Evolutionary conservation across 495 filamentous ascomycete species (phyloP), one percentile per base, ranked within the genome.

Genomic region (Neurospora tetrasperma): DNA sequence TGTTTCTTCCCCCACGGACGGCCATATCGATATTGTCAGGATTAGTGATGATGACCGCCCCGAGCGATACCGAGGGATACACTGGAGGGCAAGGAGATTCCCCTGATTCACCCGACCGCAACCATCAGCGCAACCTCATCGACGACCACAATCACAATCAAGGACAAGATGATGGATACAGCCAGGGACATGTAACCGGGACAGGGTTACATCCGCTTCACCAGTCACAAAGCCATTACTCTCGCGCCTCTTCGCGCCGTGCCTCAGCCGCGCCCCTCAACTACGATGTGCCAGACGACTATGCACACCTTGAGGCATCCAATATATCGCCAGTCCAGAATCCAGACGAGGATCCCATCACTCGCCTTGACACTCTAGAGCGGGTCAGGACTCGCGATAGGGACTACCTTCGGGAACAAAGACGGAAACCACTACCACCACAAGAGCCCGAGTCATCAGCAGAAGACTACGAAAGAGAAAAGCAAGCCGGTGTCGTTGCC

Each of bases 231-330:
- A 12, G 54, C 8, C 70, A 40, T 41, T 23, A 23, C 0, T 74
- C 69, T 20, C 70, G 42, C 44, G 69, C 72, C 5, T 73, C 72
- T 38, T 54, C 43, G 3, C 42, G 69, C 14, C 69, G 69, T 35
- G 62, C 42, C 20, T 76, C 70, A 27, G 72, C 59, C 69, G 70
- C 42, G 27, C 78, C 70, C 6, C 46, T 54, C 6, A 75, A 78
- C 35, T 86, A 87, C 70, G 75, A 85, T 73, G 76, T 82, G n/a
- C 86, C 85, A 8, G 82, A 84, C 71, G 78, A 77, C 8, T 88
- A 88, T 75, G 79, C 73, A 20, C 84, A 86, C 73, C 77, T 88
- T 27, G 87, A 88, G 74, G 73, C 85, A n/a, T 77, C 78, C 16
- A 79, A 74, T 10, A 78, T 83, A 44, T 80, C 84, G 42, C 84